Base-by-base conservation (phyloP, 1,139 yeast species). In the Hyphopichia wangnamkhiaoensis region DNA sequence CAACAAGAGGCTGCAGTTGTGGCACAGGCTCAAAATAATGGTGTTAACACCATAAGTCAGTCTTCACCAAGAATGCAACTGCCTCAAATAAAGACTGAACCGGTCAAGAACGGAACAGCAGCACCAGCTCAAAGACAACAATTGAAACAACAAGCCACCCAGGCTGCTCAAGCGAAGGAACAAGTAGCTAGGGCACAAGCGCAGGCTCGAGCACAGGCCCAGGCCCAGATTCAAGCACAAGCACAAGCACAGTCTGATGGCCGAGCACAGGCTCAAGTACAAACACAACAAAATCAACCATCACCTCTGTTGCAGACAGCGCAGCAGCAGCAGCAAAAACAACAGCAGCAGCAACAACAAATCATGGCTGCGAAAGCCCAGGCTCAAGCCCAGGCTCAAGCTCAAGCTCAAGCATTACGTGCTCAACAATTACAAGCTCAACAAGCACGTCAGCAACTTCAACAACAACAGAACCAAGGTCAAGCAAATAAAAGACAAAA, bases 11-110 rank as follows among this genome's bases (percentile, higher is more conserved):
- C 68, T 34, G 67, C 47, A 41, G 64, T 50, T 31, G 65, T 59
- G 34, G 59, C 52, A 16, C 65, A 53, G 24, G 62, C 68, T 2
- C 63, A 61, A 12, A 60, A 49, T 35, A 61, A 56, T 43, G 76
- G 67, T 41, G 60, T 68, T 33, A 69, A 72, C 29, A 40, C 71
- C 71, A 53, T 76, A 69, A 49, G 71, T 71, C 47, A 82, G 33
- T 41, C 44, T n/a, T 6, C 31, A 8, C 31, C 31, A 9, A 33
- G 9, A 5, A 18, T 14, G 29, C 37, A 35, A 29, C 33, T 20
- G 33, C 29, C 21, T 12, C 30, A 23, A 14, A 17, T 29, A 24
- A 41, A n/a, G 33, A 34, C 17, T 33, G 28, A 34, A 17, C 25
- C 19, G 26, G 14, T 37, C 33, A 27, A 18, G 24, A 24, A 19